A percentile compares a stretch with the other conserved stretches of the same genome.
phyloP scores from a whole-genome alignment of 768 basidiomycete species.

The Rhodotorula graminis region DNA sequence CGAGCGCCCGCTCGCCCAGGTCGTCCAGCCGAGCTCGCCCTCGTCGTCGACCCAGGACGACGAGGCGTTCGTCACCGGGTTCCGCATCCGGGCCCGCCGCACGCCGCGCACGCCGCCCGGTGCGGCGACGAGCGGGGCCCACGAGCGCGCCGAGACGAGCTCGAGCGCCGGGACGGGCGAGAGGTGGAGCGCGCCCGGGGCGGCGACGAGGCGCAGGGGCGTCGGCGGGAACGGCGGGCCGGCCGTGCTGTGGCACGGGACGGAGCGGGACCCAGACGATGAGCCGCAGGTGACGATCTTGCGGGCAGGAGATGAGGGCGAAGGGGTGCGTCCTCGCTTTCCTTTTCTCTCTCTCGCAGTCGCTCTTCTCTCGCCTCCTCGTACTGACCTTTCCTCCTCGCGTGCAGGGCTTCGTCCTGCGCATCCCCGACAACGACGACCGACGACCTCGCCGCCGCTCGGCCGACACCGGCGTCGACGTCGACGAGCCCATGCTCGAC shows the following conservation, averaged over 20 bases:
- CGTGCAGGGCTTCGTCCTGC: constrained; percentile 19
- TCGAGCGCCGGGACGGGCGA: not conserved
- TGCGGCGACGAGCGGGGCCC: not conserved
- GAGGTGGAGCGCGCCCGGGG: not conserved
- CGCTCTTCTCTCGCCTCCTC: too few relatives aligned
- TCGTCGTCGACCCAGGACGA: not conserved
- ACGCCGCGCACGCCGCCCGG: not conserved
- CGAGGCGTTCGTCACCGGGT: constrained; percentile 16
- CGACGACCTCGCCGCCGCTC: too few relatives aligned
- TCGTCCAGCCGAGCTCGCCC: not conserved
- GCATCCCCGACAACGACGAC: not conserved
- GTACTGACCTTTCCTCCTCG: not conserved
- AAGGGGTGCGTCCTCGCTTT: constrained; percentile 11
- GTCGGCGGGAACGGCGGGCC: constrained; percentile 21
- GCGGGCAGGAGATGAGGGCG: constrained; percentile 13
- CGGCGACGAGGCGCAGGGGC: constrained; percentile 1
- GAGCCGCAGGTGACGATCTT: constrained; percentile 16
- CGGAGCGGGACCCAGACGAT: constrained; percentile 9
- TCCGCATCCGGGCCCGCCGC: constrained; percentile 16
- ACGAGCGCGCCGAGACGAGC: not conserved
- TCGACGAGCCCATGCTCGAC: not conserved
- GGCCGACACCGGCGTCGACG: not conserved
- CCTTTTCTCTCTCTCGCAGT: too few relatives aligned
- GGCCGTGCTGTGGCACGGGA: constrained; percentile 31
- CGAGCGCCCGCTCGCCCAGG: not conserved